Evolutionary conservation across 768 basidiomycete genomes (phyloP), one percentile per base, ranked within the genome.

Genomic region (Pisolithus sp.): DNA sequence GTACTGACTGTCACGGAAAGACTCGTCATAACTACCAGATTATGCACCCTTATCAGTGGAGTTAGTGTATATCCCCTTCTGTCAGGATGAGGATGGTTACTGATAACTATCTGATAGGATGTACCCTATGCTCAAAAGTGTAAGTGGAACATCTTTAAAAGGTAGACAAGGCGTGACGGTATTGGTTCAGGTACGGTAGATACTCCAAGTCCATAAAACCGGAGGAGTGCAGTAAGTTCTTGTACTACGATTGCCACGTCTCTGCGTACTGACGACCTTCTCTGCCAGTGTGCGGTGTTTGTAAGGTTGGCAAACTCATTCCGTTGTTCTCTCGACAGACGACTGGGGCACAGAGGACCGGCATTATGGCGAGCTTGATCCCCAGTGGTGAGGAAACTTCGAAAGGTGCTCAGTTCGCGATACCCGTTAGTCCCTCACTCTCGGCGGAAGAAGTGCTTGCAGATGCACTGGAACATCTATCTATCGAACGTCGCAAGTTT

Each of bases 11-110:
- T 21, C 51, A 12, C 39, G 37, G 23, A 55, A 55, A 88, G 88
- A 83, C 81, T 10, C 77, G 70, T 55, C 88, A 91, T 54, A 73
- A 80, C 63, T 91, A 91, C 59, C 85, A 87, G 52, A 89, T 90
- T 54, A 74, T 73, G 20, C 82, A 86, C 68, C 79, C 80, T 20
- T 90, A 73, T 57, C 71, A 83, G 61, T 91, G 88, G 88, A 72
- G 87, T 88, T 56, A 66, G 83, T 70, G 17, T 36, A 4, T 49
- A 18, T 53, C 49, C 34, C 53, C 53, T 21, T 30, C 36, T 55
- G 31, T 39, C 46, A 87, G 86, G 80, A 65, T 89, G 87, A 57
- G 68, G 74, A 31, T 20, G n/a, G 6, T 17, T 26, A 13, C 43
- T 45, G 24, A 47, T 18, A 21, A 13, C 31, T 9, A 18, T n/a